phyloP scores from a whole-genome alignment of 768 basidiomycete genomes.

The Lentinula sp. region DNA sequence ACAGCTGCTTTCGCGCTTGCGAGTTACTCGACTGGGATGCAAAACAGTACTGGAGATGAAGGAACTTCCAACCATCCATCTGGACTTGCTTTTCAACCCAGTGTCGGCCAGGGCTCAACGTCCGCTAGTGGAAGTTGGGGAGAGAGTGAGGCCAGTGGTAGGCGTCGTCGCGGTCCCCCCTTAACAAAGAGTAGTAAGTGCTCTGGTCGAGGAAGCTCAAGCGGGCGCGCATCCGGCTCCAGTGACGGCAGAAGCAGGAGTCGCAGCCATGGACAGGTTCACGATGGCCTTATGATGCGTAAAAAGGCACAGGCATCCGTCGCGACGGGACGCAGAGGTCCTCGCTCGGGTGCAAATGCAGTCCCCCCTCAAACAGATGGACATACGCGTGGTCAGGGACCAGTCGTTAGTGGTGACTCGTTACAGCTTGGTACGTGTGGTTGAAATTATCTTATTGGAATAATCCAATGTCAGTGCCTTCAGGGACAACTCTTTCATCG shows the following conservation, averaged over 20 bases:
- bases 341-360: background rate
- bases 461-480: background rate
- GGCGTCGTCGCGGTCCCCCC: background rate
- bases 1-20: background rate
- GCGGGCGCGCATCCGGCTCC: background rate
- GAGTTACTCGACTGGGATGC: background rate
- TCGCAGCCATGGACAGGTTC: background rate
- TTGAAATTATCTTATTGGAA: background rate
- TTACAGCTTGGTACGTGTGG: background rate
- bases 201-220: background rate
- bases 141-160: slow-evolving; percentile 1
- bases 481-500: background rate
- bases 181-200: background rate
- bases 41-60: background rate
- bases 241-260: background rate
- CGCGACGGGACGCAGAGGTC: background rate
- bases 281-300: slow-evolving; percentile 6
- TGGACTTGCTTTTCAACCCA: background rate
- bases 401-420: background rate
- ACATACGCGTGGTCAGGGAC: background rate
- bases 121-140: slow-evolving; percentile 25
- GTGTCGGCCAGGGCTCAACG: slow-evolving; percentile 11
- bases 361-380: background rate
- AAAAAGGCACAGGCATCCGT: background rate
- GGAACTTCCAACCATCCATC: background rate